Conservation (phyloP, 768 basidiomycete species). For the Dendrothele bispora region DNA sequence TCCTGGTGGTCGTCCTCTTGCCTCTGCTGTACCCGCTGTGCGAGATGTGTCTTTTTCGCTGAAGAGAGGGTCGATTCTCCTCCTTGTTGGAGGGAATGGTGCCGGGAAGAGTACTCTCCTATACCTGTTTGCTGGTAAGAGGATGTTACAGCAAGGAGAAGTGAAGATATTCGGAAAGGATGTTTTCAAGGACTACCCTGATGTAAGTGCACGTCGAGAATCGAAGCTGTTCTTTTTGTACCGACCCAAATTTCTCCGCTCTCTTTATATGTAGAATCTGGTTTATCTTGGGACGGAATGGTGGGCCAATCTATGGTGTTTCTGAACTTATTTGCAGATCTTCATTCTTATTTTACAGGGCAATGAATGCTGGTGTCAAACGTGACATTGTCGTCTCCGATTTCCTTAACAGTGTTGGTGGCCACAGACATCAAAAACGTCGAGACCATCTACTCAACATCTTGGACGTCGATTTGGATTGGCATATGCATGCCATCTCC, state of each 20-base stretch:
- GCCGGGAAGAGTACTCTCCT: constrained; percentile 97
- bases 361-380: constrained; percentile 95
- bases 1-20: constrained; percentile 2
- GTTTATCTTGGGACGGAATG: constrained; percentile 95
- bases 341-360: constrained; percentile 48
- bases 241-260: constrained; percentile 31
- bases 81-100: constrained; percentile 93
- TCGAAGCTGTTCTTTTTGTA: constrained; percentile 69
- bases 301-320: constrained; percentile 36
- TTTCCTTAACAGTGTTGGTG: constrained; percentile 97
- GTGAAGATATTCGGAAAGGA: constrained; percentile 6
- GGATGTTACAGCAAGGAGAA: constrained; percentile 15
- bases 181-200: constrained; percentile 6
- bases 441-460: constrained; percentile 86
- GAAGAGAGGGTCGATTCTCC: constrained; percentile 74
- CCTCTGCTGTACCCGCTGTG: constrained; percentile 38
- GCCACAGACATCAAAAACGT: constrained; percentile 89
- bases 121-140: constrained; percentile 91
- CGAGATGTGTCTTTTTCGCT: constrained; percentile 64
- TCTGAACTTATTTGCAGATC: background rate
- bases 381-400: constrained; percentile 89
- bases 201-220: constrained; percentile 62
- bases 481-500: constrained; percentile 68
- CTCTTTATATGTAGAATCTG: constrained; percentile 79
- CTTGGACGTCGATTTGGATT: constrained; percentile 92